phyloP scores from a whole-genome alignment of 1,284 basidiomycete genomes.

The Heterobasidion occidentale region DNA sequence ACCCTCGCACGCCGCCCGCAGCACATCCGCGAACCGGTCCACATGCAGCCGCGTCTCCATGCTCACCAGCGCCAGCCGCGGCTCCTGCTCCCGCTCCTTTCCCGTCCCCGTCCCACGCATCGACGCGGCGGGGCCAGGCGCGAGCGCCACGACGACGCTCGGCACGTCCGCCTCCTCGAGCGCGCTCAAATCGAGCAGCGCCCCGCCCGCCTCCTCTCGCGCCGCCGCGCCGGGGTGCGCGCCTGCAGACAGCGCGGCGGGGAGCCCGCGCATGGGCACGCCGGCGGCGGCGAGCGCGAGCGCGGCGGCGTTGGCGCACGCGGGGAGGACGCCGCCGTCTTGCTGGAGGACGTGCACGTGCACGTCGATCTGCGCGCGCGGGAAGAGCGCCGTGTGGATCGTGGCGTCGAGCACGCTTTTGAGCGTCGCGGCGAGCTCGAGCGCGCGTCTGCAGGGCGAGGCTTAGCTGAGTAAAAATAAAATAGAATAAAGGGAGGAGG shows the following conservation, averaged over 20 bases:
- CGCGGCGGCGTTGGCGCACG: constrained; percentile 92
- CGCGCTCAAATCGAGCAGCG: constrained; percentile 80
- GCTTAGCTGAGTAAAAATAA: background rate
- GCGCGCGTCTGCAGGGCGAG: constrained; percentile 57
- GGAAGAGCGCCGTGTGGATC: constrained; percentile 85
- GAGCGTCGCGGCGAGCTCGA: constrained; percentile 83
- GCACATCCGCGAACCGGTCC: constrained; percentile 87
- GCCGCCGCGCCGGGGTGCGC: constrained; percentile 59
- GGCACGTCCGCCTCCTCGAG: constrained; percentile 91
- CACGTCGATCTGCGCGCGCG: constrained; percentile 91
- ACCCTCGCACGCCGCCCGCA: constrained; percentile 74
- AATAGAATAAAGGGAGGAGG: background rate
- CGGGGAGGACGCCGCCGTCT: constrained; percentile 89
- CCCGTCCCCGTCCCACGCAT: constrained; percentile 52
- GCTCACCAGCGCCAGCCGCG: constrained; percentile 70
- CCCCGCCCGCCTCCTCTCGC: background rate
- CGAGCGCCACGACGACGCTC: constrained; percentile 78
- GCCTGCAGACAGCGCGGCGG: constrained; percentile 80
- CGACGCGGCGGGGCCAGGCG: constrained; percentile 53
- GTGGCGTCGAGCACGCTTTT: constrained; percentile 96
- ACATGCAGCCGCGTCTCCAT: constrained; percentile 95
- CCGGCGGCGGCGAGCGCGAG: constrained; percentile 89
- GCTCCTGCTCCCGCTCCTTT: constrained; percentile 24
- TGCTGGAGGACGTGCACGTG: constrained; percentile 89
- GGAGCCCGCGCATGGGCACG: constrained; percentile 86